These are phyloP conservation scores for Russula dissimulans DNA, from an alignment of 768 basidiomycete species.

Conservation along the genomic window DNA sequence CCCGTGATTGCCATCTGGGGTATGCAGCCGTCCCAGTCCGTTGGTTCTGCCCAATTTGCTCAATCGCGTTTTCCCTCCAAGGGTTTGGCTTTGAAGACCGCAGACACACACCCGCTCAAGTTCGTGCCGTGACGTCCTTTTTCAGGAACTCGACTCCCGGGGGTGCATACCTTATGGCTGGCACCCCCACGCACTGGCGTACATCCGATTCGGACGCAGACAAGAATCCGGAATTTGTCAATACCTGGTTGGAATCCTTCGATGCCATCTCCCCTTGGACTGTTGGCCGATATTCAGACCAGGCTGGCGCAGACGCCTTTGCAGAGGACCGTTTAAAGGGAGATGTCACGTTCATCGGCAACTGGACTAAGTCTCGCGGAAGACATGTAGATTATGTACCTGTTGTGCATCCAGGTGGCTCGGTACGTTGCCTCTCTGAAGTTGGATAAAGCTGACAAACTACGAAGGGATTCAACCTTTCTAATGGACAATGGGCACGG, in stretches of 20 bases:
- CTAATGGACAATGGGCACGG: slow-evolving; percentile 59
- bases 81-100: slow-evolving; percentile 61
- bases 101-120: slow-evolving; percentile 51
- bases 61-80: slow-evolving; percentile 21
- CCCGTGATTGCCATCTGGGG: slow-evolving; percentile 75
- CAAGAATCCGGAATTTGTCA: slow-evolving; percentile 50
- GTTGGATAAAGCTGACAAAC: background rate
- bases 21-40: slow-evolving; percentile 13
- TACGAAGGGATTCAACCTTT: slow-evolving; percentile 58
- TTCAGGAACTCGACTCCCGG: slow-evolving; percentile 57
- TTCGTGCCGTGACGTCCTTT: slow-evolving; percentile 45
- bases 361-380: slow-evolving; percentile 25
- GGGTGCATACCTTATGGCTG: slow-evolving; percentile 67
- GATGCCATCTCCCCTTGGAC: slow-evolving; percentile 82
- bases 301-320: slow-evolving; percentile 54
- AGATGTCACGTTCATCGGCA: slow-evolving; percentile 52
- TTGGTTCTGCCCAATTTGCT: background rate
- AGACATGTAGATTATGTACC: slow-evolving; percentile 74
- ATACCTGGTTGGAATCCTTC: slow-evolving; percentile 68
- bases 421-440: slow-evolving; percentile 43
- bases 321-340: slow-evolving; percentile 51
- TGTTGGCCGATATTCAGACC: slow-evolving; percentile 56
- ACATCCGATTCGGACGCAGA: slow-evolving; percentile 63
- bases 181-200: slow-evolving; percentile 68
- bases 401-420: slow-evolving; percentile 73